Conservation (phyloP, 1,284 basidiomycete genomes). For the Ceratobasidium sp. region DNA sequence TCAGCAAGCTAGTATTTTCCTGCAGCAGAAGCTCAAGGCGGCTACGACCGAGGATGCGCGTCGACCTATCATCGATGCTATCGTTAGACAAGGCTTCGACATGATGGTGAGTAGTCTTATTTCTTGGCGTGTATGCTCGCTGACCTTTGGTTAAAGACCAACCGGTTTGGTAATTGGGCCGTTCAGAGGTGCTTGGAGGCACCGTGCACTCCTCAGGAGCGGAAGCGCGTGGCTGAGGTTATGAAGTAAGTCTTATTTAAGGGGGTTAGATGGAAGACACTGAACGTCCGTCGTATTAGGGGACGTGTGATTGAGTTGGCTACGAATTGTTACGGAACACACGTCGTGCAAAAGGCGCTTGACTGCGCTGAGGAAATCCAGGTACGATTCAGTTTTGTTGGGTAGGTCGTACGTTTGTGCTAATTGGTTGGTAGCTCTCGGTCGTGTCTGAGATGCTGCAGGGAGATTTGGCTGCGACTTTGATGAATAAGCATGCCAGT, state of each 20-base stretch:
- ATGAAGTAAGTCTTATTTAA: constrained; percentile 71
- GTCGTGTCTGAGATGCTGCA: constrained; percentile 84
- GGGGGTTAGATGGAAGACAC: not conserved
- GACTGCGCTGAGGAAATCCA: constrained; percentile 88
- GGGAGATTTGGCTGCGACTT: constrained; percentile 82
- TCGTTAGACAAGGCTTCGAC: constrained; percentile 82
- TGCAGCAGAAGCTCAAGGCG: constrained; percentile 83
- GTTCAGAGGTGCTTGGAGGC: constrained; percentile 85
- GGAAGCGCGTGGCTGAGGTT: constrained; percentile 80
- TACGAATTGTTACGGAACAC: constrained; percentile 87
- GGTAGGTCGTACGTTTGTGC: not conserved
- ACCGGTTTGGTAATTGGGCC: constrained; percentile 83
- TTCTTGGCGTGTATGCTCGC: not conserved
- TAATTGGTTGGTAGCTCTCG: constrained; percentile 59
- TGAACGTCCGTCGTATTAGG: constrained; percentile 59
- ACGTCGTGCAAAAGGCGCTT: constrained; percentile 87
- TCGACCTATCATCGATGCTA: constrained; percentile 84
- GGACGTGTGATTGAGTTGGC: constrained; percentile 85
- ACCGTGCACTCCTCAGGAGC: constrained; percentile 75
- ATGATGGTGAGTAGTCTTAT: constrained; percentile 82
- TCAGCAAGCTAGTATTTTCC: constrained; percentile 87
- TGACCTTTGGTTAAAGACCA: constrained; percentile 58
- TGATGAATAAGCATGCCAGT: constrained; percentile 88
- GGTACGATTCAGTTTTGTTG: constrained; percentile 45
- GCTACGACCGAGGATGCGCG: constrained; percentile 70